Evolutionary conservation across 352 stramenopile genomes (phyloP), one percentile per base, ranked within the genome.

Genomic region (Bremia lactucae): DNA sequence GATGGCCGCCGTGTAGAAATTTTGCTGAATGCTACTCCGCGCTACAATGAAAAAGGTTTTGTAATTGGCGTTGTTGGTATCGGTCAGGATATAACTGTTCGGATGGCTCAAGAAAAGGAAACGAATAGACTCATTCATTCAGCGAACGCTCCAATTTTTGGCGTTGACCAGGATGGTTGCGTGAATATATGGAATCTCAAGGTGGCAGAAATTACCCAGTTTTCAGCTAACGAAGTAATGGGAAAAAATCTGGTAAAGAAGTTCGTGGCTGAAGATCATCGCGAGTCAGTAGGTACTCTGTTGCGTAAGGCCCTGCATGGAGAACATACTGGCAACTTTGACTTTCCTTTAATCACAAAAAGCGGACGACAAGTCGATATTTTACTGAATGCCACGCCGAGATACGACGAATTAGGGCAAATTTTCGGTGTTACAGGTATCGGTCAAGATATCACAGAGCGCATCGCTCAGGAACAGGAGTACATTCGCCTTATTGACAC

Each of bases 401-500:
- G 75, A 38, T 78, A 70, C 38, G 63, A 91, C 34, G 68, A 83
- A 21, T 47, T 77, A 19, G 65, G 68, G 28, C 47, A 68, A n/a
- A 73, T 89, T 36, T 72, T 91, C 49, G 83, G 80, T 47, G 73
- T 88, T n/a, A 59, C 86, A 2, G 72, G 78, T 7, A 87, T 91
- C 46, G 75, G 72, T 6, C 73, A 87, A 50, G 78, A 89, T 45
- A n/a, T n/a, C n/a, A n/a, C n/a, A n/a, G n/a, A n/a, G n/a, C n/a
- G n/a, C n/a, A n/a, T n/a, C n/a, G n/a, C n/a, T n/a, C n/a, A n/a
- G n/a, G n/a, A n/a, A n/a, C n/a, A n/a, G n/a, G n/a, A n/a, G n/a
- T n/a, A n/a, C 16, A 68, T 60, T 21, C 53, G 70, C 3, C 56
- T 87, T 14, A 80, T 88, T 44, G 75, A 88, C 38, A 83, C 65